Evolutionary conservation across 352 stramenopile species (phyloP).

Genomic region (Globisporangium rhizosaccharum): DNA sequence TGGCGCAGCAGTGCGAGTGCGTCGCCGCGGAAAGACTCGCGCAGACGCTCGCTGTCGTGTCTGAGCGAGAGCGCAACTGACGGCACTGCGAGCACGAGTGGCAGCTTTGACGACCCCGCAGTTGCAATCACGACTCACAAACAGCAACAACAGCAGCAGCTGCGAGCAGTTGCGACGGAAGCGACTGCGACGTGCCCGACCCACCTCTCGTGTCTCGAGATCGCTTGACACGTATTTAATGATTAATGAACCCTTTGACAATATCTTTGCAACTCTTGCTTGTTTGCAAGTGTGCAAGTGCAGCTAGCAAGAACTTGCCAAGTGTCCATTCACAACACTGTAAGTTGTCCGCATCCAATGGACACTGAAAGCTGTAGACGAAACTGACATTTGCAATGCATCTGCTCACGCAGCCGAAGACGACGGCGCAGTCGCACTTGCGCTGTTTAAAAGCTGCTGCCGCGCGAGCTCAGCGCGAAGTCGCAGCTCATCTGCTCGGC

Average conservation of each 20-base stretch:
- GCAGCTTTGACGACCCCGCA: slow-evolving; percentile 32
- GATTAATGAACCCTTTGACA: neutral
- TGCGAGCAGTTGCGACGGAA: slow-evolving; percentile 16
- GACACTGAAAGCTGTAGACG: too few species aligned
- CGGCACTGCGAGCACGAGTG: slow-evolving; percentile 49
- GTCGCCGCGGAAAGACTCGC: slow-evolving; percentile 13
- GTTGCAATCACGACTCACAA: too few species aligned
- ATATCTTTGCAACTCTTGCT: too few species aligned
- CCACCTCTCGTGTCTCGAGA: slow-evolving; percentile 45
- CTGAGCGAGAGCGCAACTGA: slow-evolving; percentile 35
- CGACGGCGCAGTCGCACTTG: neutral
- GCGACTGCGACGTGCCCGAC: slow-evolving; percentile 6
- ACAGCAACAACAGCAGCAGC: slow-evolving; percentile 12
- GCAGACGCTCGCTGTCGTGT: slow-evolving; percentile 40
- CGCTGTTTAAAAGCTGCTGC: slow-evolving; percentile 14
- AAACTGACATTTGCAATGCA: too few species aligned
- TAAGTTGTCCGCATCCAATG: too few species aligned
- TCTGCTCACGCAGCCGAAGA: neutral
- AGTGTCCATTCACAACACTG: too few species aligned
- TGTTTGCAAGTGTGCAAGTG: neutral
- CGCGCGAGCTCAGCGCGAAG: slow-evolving; percentile 46
- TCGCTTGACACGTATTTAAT: slow-evolving; percentile 11
- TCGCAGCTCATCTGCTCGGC: slow-evolving; percentile 50
- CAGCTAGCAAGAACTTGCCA: too few species aligned
- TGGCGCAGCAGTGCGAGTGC: neutral